Conservation (phyloP, 2,329 filamentous ascomycete genomes). For the Cercospora nicotianae region DNA sequence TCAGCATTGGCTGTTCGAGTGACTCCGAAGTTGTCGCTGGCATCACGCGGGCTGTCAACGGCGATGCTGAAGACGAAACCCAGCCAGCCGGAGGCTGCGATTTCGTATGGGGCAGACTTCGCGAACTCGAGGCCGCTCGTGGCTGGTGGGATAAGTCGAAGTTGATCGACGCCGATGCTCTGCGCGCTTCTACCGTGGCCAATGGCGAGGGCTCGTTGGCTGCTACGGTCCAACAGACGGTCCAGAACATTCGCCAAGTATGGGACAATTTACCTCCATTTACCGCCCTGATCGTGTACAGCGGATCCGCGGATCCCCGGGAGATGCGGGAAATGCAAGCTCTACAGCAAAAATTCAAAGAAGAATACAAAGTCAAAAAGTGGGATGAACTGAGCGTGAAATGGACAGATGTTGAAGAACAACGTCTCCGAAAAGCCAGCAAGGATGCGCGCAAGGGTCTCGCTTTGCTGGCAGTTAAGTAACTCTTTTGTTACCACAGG, state of each 20-base stretch:
- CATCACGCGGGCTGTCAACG: constrained; percentile 54
- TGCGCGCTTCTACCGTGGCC: constrained; percentile 29
- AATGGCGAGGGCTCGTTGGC: constrained; percentile 40
- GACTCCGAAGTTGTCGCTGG: constrained; percentile 60
- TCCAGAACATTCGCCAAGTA: constrained; percentile 53
- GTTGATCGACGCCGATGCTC: constrained; percentile 42
- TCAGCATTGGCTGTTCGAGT: constrained; percentile 57
- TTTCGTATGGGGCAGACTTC: constrained; percentile 63
- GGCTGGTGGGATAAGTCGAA: constrained; percentile 61
- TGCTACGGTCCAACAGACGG: constrained; percentile 51
- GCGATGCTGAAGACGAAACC: constrained; percentile 42
- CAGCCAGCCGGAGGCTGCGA: constrained; percentile 57
- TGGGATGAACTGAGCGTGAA: constrained; percentile 64
- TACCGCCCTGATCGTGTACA: constrained; percentile 63
- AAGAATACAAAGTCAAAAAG: constrained; percentile 60
- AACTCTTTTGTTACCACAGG: background rate
- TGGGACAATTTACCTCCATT: constrained; percentile 58
- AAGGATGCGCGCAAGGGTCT: constrained; percentile 58
- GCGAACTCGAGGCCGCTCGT: constrained; percentile 60
- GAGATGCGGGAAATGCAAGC: constrained; percentile 57
- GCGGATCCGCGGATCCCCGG: constrained; percentile 62
- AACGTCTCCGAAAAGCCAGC: constrained; percentile 58
- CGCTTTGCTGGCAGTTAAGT: constrained; percentile 61
- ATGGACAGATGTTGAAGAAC: constrained; percentile 65
- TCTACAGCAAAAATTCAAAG: constrained; percentile 56